These are phyloP conservation scores for Nidularia pulvinata DNA, from an alignment of 768 basidiomycete species.

Conservation along the genomic window DNA sequence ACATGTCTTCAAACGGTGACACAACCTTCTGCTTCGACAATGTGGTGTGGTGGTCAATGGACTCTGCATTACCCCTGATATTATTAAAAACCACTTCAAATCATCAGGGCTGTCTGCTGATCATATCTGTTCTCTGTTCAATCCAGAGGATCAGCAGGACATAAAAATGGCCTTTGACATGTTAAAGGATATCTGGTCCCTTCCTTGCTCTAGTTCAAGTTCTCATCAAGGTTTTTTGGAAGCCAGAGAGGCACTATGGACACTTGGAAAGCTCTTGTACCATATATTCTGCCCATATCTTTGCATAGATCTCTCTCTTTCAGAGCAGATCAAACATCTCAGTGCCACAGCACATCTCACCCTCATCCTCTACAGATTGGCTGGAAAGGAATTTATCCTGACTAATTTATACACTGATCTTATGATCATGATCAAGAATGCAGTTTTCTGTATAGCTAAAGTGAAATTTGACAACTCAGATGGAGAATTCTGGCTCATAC, in stretches of 20 bases:
- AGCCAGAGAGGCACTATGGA: slow-evolving; percentile 7
- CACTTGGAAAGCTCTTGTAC: slow-evolving; percentile 10
- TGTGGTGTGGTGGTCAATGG: slow-evolving; percentile 15
- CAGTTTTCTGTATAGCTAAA: slow-evolving; percentile 25
- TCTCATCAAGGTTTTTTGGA: slow-evolving; percentile 5
- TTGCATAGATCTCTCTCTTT: slow-evolving; percentile 16
- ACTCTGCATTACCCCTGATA: slow-evolving; percentile 13
- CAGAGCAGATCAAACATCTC: slow-evolving; percentile 21
- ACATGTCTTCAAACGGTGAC: slow-evolving; percentile 21
- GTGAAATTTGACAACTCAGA: slow-evolving; percentile 26
- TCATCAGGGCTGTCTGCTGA: slow-evolving; percentile 7
- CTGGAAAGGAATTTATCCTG: slow-evolving; percentile 17
- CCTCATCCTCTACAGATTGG: slow-evolving; percentile 10
- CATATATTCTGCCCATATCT: slow-evolving; percentile 23
- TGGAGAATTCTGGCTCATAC: slow-evolving; percentile 26
- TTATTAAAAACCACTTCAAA: slow-evolving; percentile 12
- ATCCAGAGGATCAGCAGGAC: slow-evolving; percentile 19
- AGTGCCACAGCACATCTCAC: slow-evolving; percentile 21
- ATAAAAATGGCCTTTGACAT: slow-evolving; percentile 18
- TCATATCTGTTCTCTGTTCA: slow-evolving; percentile 14
- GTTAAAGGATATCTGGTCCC: slow-evolving; percentile 15
- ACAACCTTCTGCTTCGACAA: slow-evolving; percentile 16
- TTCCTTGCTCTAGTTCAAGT: slow-evolving; percentile 4
- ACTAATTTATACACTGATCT: slow-evolving; percentile 23
- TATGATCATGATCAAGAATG: slow-evolving; percentile 21